Evolutionary conservation across 2,329 filamentous ascomycete species (phyloP).

Genomic region (Hirsutella rhossiliensis): DNA sequence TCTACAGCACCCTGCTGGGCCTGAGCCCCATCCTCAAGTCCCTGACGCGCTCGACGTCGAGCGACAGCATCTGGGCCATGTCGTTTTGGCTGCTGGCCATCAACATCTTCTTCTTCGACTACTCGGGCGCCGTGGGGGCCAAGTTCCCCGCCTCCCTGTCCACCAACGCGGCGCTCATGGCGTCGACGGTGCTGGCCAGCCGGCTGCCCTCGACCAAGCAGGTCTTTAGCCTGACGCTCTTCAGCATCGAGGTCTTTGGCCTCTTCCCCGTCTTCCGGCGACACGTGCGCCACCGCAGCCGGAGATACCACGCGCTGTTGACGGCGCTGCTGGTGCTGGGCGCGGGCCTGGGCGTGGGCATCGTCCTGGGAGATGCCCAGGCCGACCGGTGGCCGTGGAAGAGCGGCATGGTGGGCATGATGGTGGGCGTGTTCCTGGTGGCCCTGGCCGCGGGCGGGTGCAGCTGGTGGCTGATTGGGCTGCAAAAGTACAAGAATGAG

Average conservation of each 20-base stretch:
- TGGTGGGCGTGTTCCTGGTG: slow-evolving; percentile 63
- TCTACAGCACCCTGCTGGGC: slow-evolving; percentile 84
- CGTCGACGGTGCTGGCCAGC: slow-evolving; percentile 84
- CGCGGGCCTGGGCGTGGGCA: slow-evolving; percentile 66
- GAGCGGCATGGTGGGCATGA: slow-evolving; percentile 54
- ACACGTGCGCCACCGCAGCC: slow-evolving; percentile 70
- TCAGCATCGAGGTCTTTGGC: slow-evolving; percentile 94
- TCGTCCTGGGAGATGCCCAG: slow-evolving; percentile 37
- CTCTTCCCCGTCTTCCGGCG: slow-evolving; percentile 96
- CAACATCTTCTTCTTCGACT: slow-evolving; percentile 98
- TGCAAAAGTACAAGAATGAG: slow-evolving; percentile 99
- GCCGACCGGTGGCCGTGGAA: slow-evolving; percentile 36
- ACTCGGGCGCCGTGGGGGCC: slow-evolving; percentile 54
- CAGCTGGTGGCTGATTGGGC: slow-evolving; percentile 93
- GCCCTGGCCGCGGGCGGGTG: slow-evolving; percentile 80
- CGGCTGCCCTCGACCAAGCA: slow-evolving; percentile 81
- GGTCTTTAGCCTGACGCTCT: slow-evolving; percentile 88
- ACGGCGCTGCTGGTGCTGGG: slow-evolving; percentile 66
- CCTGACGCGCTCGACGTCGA: slow-evolving; percentile 82
- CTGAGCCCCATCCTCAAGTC: slow-evolving; percentile 94
- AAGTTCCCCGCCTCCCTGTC: slow-evolving; percentile 67
- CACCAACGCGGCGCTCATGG: slow-evolving; percentile 95
- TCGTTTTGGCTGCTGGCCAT: slow-evolving; percentile 86
- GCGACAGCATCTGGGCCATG: slow-evolving; percentile 95
- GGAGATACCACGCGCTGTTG: slow-evolving; percentile 66